Evolutionary conservation across 1,284 basidiomycete genomes (phyloP).

Genomic region (Pseudozyma tsukubaensis): DNA sequence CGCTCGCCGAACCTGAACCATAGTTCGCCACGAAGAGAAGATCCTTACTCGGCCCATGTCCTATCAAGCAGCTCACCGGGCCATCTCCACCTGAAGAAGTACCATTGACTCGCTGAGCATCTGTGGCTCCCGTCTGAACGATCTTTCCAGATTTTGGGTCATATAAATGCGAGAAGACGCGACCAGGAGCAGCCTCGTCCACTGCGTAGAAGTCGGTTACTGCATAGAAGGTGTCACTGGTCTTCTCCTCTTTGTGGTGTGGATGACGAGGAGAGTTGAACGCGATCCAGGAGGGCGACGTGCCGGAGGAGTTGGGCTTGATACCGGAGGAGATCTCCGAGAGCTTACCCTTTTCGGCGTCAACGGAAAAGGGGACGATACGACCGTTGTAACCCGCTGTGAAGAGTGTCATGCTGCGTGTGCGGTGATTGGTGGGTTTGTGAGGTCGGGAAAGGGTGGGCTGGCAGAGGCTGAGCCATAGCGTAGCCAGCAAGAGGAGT

Average conservation of each 20-base stretch:
- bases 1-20: slow-evolving; percentile 29
- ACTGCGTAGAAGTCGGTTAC: slow-evolving; percentile 24
- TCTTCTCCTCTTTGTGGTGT: neutral
- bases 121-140: slow-evolving; percentile 9
- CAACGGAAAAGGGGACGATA: slow-evolving; percentile 33
- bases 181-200: slow-evolving; percentile 26
- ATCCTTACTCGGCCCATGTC: slow-evolving; percentile 16
- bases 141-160: slow-evolving; percentile 7
- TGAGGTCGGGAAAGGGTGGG: neutral
- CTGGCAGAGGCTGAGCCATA: neutral
- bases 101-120: slow-evolving; percentile 10
- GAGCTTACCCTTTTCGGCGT: neutral
- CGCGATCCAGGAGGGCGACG: slow-evolving; percentile 36
- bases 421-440: neutral
- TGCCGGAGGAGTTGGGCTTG: slow-evolving; percentile 21
- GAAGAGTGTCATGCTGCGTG: slow-evolving; percentile 28
- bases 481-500: neutral
- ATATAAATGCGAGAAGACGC: slow-evolving; percentile 37
- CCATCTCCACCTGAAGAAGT: slow-evolving; percentile 30
- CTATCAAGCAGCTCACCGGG: slow-evolving; percentile 31
- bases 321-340: slow-evolving; percentile 9
- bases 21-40: slow-evolving; percentile 54
- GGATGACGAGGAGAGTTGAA: slow-evolving; percentile 1
- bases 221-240: slow-evolving; percentile 3
- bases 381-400: slow-evolving; percentile 37